Conservation (phyloP, 805 yeast genomes). For the Yamadazyma laniorum region DNA sequence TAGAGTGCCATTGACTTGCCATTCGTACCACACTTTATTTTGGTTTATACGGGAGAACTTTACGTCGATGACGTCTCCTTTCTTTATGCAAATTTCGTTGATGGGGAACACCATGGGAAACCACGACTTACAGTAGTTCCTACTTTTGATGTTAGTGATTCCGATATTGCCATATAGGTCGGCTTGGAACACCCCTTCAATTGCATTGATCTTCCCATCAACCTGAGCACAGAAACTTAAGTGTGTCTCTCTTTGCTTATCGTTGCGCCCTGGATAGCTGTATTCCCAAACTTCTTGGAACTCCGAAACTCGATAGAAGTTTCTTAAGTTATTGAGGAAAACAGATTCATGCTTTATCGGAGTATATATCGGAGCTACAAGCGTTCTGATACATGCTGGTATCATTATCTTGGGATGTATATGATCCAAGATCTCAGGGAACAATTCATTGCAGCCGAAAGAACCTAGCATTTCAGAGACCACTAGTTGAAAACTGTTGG, state of each 20-base stretch:
- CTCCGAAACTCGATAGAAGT: constrained; percentile 10
- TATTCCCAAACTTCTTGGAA: constrained; percentile 11
- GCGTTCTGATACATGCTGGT: constrained; percentile 52
- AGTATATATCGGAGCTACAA: constrained; percentile 63
- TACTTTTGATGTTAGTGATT: constrained; percentile 43
- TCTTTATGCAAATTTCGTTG: constrained; percentile 7
- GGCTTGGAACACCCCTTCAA: constrained; percentile 75
- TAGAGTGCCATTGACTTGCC: constrained; percentile 19
- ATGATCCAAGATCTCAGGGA: constrained; percentile 65
- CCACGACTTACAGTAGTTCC: constrained; percentile 33
- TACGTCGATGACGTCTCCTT: constrained; percentile 7
- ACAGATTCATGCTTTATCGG: constrained; percentile 37
- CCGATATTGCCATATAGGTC: constrained; percentile 57
- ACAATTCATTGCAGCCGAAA: constrained; percentile 87
- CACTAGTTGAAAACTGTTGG: constrained; percentile 47
- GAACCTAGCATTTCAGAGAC: constrained; percentile 86
- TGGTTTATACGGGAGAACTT: constrained; percentile 11
- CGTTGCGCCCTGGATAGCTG: constrained; percentile 9
- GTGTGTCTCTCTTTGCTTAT: constrained; percentile 1
- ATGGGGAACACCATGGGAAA: constrained; percentile 38
- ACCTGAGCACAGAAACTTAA: constrained; percentile 40
- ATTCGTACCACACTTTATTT: constrained; percentile 25
- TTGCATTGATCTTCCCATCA: constrained; percentile 64
- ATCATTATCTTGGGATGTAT: constrained; percentile 27
- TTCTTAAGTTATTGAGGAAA: constrained; percentile 9